phyloP scores from a whole-genome alignment of 1,284 basidiomycete species.

The Ustilago trichophora region DNA sequence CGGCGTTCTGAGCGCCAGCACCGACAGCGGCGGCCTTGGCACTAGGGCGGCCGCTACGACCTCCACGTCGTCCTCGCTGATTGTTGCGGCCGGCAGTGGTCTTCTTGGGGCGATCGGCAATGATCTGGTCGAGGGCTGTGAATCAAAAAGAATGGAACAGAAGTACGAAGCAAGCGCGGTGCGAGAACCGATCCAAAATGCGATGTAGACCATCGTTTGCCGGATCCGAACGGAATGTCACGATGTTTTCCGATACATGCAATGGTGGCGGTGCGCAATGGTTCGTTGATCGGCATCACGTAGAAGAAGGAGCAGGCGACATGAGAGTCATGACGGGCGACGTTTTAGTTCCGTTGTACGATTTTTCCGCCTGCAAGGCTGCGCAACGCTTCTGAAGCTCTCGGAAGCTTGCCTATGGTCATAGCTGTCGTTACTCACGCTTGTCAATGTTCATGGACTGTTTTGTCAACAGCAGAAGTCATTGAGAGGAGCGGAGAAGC shows the following conservation, averaged over 20 bases:
- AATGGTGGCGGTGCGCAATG: not conserved
- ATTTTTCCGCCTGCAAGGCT: too few species aligned
- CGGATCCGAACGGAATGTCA: too few species aligned
- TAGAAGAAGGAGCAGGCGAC: not conserved
- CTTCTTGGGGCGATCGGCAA: conserved; percentile 58
- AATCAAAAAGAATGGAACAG: conserved; percentile 3
- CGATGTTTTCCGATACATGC: not conserved
- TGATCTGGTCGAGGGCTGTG: conserved; percentile 65
- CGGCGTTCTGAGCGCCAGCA: conserved; percentile 50
- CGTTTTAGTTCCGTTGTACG: too few species aligned
- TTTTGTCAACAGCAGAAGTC: conserved; percentile 10
- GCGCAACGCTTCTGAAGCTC: too few species aligned
- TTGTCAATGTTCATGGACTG: conserved; percentile 61
- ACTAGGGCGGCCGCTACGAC: conserved; percentile 40
- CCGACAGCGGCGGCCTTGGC: conserved; percentile 63
- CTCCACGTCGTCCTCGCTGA: conserved; percentile 40
- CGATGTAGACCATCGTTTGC: too few species aligned
- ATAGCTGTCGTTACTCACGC: conserved; percentile 35
- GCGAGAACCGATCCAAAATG: too few species aligned
- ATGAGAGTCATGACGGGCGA: too few species aligned
- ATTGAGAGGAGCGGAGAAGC: conserved; percentile 7
- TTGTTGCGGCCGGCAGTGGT: conserved; percentile 32
- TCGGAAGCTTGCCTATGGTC: too few species aligned
- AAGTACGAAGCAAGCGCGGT: too few species aligned
- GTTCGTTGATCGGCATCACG: not conserved